Conservation (phyloP, 331 rosid genomes). For the Quercus lobata region DNA sequence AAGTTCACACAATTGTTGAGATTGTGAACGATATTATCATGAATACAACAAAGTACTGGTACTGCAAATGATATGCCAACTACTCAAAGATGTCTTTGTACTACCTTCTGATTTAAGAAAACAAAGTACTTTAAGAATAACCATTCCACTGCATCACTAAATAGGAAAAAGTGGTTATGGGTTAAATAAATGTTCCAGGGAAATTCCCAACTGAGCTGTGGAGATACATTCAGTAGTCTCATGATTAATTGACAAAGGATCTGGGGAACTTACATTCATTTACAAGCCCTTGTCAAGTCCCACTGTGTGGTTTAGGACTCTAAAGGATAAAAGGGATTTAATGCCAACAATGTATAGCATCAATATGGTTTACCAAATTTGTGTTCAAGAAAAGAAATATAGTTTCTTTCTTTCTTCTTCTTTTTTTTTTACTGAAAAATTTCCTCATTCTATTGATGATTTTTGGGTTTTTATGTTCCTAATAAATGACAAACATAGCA, state of each 20-base stretch:
- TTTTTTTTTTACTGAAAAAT: background rate
- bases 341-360: too few species aligned
- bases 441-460: background rate
- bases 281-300: background rate
- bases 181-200: background rate
- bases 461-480: background rate
- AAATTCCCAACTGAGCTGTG: background rate
- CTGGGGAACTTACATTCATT: background rate
- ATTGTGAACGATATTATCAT: background rate
- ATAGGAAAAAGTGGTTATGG: background rate
- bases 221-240: background rate
- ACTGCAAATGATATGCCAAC: too few species aligned
- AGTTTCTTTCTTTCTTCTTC: background rate
- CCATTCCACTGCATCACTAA: background rate
- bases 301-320: background rate
- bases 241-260: background rate
- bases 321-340: background rate
- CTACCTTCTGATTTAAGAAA: too few species aligned
- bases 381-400: background rate
- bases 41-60: background rate
- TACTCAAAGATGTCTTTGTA: too few species aligned
- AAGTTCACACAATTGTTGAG: slow-evolving; percentile 6
- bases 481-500: background rate
- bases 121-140: background rate
- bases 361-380: too few species aligned